Percentiles rank a stretch among this genome's conserved stretches.
These are phyloP conservation scores for Nematocida homosporus DNA, from an alignment of 371 early-diverging fungal species.

Conservation along the genomic window DNA sequence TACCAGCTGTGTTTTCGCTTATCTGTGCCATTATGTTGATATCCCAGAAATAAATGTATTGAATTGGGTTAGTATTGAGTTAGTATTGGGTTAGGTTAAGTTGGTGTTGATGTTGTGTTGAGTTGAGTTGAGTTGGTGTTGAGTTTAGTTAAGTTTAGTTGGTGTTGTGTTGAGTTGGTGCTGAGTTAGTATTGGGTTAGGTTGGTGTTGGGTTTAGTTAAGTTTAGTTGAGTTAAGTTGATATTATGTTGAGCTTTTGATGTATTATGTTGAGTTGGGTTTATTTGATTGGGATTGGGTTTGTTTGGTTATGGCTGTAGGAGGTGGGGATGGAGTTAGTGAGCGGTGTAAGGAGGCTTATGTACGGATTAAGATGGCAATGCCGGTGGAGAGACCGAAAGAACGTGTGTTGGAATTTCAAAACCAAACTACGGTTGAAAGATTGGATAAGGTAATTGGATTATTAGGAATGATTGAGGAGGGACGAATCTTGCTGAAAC, in stretches of 20 bases:
- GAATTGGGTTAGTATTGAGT: too few relatives aligned
- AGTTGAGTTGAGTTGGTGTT: too few relatives aligned
- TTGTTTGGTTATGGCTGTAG: neutral
- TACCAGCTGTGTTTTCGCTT: conserved; percentile 46
- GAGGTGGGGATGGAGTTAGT: neutral
- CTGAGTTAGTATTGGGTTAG: too few relatives aligned
- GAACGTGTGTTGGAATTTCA: neutral
- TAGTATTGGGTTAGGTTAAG: too few relatives aligned
- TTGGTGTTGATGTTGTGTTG: too few relatives aligned
- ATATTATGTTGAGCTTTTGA: too few relatives aligned
- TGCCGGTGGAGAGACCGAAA: neutral
- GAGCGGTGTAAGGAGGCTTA: conserved; percentile 49
- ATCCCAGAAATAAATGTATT: neutral
- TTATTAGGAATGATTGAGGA: conserved; percentile 23
- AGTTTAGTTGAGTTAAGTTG: too few relatives aligned
- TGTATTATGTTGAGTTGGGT: neutral
- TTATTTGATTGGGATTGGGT: neutral
- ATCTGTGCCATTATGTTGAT: conserved; percentile 28
- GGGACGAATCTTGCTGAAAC: neutral
- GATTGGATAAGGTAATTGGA: conserved; percentile 15
- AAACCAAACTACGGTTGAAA: conserved; percentile 37
- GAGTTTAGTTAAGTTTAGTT: too few relatives aligned
- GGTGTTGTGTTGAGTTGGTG: too few relatives aligned
- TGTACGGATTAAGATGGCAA: conserved; percentile 43
- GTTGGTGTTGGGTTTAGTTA: too few relatives aligned